A percentile compares a stretch with the other conserved stretches of the same genome.
These are phyloP conservation scores for Calonectria ilicicola DNA, from an alignment of 2,329 filamentous ascomycete species.

Conservation along the genomic window DNA sequence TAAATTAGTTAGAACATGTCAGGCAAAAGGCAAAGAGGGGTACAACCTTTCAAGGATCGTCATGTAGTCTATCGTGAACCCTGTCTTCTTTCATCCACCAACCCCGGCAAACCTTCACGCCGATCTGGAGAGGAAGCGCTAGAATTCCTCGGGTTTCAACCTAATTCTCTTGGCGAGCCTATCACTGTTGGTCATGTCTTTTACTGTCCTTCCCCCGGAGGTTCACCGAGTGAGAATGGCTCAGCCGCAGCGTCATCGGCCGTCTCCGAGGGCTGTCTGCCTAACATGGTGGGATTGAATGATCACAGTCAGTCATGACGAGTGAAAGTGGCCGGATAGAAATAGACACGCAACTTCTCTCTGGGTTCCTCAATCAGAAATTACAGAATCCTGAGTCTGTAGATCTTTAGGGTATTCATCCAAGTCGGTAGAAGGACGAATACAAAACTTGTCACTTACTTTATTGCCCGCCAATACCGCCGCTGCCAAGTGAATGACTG, in stretches of 20 bases:
- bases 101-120: conserved; percentile 10
- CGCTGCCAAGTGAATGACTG: conserved; percentile 20
- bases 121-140: conserved; percentile 2
- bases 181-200: conserved; percentile 3
- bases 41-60: too few relatives aligned
- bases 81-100: not conserved
- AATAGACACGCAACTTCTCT: not conserved
- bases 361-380: not conserved
- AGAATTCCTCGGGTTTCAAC: conserved; percentile 11
- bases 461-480: not conserved
- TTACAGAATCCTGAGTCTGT: not conserved
- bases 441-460: conserved; percentile 9
- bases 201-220: conserved; percentile 24
- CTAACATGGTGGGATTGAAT: not conserved
- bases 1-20: too few relatives aligned
- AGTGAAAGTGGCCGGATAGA: not conserved
- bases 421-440: conserved; percentile 1
- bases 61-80: not conserved
- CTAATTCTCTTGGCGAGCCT: conserved; percentile 25
- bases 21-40: too few relatives aligned
- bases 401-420: not conserved
- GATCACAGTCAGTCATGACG: not conserved
- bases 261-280: conserved; percentile 34
- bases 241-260: conserved; percentile 42
- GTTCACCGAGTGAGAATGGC: conserved; percentile 33